These are phyloP conservation scores for Ophiostoma himal-ulmi DNA, from an alignment of 2,329 filamentous ascomycete species.

Conservation along the genomic window DNA sequence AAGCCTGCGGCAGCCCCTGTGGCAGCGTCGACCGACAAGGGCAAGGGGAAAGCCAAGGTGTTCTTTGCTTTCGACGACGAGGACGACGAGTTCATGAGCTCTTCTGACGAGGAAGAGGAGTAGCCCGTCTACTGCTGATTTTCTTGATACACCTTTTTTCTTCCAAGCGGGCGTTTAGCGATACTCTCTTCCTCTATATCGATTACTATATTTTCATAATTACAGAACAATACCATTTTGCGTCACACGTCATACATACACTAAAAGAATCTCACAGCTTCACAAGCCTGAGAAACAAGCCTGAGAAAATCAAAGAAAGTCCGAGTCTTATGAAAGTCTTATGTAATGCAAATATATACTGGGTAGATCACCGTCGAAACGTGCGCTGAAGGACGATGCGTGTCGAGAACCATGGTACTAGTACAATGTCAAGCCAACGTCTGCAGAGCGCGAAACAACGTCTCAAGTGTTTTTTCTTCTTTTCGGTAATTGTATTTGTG, in stretches of 20 bases:
- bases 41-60: conserved; percentile 38
- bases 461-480: not conserved
- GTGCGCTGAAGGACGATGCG: not conserved
- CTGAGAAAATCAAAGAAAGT: not conserved
- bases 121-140: not conserved
- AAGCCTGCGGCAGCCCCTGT: conserved; percentile 30
- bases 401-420: conserved; percentile 12
- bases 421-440: conserved; percentile 19
- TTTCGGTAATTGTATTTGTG: conserved; percentile 23
- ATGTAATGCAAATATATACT: conserved; percentile 10
- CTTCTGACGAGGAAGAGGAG: conserved; percentile 49
- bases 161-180: not conserved
- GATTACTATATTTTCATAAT: not conserved
- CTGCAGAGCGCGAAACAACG: not conserved
- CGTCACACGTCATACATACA: not conserved
- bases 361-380: not conserved
- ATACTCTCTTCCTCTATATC: not conserved
- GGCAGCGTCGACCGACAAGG: conserved; percentile 28
- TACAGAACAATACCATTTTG: conserved; percentile 1
- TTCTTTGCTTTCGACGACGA: conserved; percentile 79
- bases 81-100: conserved; percentile 69
- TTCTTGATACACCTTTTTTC: not conserved
- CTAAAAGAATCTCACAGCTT: too few relatives aligned
- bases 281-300: too few relatives aligned
- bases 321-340: not conserved